Percentiles rank a stretch among this genome's conserved stretches.
These are phyloP conservation scores for Dipteronia sinensis DNA, from an alignment of 345 rosid genomes.

Conservation along the genomic window DNA sequence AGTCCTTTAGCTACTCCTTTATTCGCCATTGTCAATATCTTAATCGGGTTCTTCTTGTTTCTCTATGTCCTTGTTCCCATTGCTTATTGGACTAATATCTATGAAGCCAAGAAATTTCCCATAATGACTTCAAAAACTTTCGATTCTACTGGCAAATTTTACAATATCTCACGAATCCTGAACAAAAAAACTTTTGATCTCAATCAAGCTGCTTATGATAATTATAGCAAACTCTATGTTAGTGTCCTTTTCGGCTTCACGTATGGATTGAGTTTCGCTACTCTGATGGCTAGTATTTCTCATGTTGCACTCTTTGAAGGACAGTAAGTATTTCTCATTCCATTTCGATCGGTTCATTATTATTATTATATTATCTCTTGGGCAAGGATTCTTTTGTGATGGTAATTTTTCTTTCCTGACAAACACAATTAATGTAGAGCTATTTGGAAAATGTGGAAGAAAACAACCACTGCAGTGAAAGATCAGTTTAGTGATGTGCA, in stretches of 20 bases:
- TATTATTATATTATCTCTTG: neutral
- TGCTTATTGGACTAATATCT: slow-evolving; percentile 53
- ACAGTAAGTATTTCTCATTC: slow-evolving; percentile 41
- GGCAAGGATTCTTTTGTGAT: neutral
- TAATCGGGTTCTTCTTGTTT: slow-evolving; percentile 57
- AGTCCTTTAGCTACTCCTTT: slow-evolving; percentile 44
- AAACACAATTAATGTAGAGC: slow-evolving; percentile 22
- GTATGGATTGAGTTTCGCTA: slow-evolving; percentile 71
- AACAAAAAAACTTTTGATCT: slow-evolving; percentile 45
- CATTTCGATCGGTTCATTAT: neutral
- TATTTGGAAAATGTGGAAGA: slow-evolving; percentile 38
- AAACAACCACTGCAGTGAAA: slow-evolving; percentile 32
- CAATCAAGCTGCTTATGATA: slow-evolving; percentile 36
- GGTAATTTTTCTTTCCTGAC: slow-evolving; percentile 2
- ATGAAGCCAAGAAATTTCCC: slow-evolving; percentile 59
- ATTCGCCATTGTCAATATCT: slow-evolving; percentile 41
- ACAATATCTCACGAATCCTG: slow-evolving; percentile 59
- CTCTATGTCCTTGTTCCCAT: slow-evolving; percentile 56
- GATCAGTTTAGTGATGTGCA: slow-evolving; percentile 56
- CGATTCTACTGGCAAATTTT: slow-evolving; percentile 41
- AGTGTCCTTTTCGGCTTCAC: slow-evolving; percentile 58
- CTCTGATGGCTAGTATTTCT: slow-evolving; percentile 49
- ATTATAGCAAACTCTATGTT: slow-evolving; percentile 68
- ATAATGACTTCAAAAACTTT: slow-evolving; percentile 50
- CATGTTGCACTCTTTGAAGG: slow-evolving; percentile 68